phyloP scores from a whole-genome alignment of 2,329 filamentous ascomycete species.

The Aspergillus sp. region DNA sequence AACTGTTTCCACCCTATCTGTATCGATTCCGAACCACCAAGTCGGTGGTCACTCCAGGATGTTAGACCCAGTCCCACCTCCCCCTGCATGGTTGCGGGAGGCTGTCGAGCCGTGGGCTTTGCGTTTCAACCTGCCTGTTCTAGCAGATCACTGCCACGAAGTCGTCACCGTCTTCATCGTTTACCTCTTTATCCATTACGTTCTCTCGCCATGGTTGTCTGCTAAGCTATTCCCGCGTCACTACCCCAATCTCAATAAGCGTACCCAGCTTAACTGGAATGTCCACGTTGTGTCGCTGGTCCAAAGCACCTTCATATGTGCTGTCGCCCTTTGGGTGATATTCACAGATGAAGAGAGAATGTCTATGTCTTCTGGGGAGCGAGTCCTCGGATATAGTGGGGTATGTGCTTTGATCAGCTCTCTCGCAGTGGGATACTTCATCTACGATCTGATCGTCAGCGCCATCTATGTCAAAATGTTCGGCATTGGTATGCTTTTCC shows the following conservation, averaged over 20 bases:
- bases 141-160: constrained; percentile 63
- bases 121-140: constrained; percentile 53
- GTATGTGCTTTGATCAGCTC: constrained; percentile 59
- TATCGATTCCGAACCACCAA: background rate
- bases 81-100: constrained; percentile 53
- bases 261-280: constrained; percentile 65
- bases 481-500: constrained; percentile 61
- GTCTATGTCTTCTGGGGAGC: constrained; percentile 52
- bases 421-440: constrained; percentile 63
- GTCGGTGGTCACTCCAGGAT: constrained; percentile 30
- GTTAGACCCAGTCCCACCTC: constrained; percentile 47
- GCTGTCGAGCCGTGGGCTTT: constrained; percentile 52
- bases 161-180: constrained; percentile 55
- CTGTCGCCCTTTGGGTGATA: constrained; percentile 59
- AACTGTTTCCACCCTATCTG: background rate
- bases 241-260: constrained; percentile 54
- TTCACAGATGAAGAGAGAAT: constrained; percentile 55
- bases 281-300: constrained; percentile 65
- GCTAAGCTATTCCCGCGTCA: constrained; percentile 53
- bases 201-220: constrained; percentile 58
- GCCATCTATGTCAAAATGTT: constrained; percentile 57
- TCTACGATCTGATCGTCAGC: constrained; percentile 64
- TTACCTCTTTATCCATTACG: constrained; percentile 57
- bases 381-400: constrained; percentile 63
- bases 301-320: constrained; percentile 58